Conservation (phyloP, 1,139 yeast species). For the Yamadazyma membranifaciens region DNA sequence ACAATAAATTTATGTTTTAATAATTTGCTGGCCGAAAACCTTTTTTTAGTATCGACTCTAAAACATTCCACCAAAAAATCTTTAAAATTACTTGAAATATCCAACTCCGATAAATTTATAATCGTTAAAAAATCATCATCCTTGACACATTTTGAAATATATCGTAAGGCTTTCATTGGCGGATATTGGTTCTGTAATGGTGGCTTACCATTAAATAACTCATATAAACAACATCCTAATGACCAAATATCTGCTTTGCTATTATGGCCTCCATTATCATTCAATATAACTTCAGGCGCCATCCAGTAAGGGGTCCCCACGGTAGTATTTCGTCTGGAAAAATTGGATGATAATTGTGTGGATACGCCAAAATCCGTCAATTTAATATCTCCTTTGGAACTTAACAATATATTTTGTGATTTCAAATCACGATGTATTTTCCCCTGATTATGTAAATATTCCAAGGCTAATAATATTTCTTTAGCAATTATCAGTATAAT, state of each 20-base stretch:
- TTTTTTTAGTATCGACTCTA: conserved; percentile 53
- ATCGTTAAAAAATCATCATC: conserved; percentile 34
- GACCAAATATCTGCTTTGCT: conserved; percentile 96
- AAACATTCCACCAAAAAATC: conserved; percentile 70
- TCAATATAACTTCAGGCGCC: conserved; percentile 95
- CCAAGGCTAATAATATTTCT: conserved; percentile 66
- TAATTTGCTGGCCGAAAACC: conserved; percentile 61
- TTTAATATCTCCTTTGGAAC: conserved; percentile 72
- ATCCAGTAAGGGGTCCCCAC: conserved; percentile 99
- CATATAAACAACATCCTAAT: conserved; percentile 86
- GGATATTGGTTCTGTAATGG: conserved; percentile 67
- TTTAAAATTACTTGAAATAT: conserved; percentile 29
- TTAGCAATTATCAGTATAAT: conserved; percentile 56
- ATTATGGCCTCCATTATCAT: conserved; percentile 73
- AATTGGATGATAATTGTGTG: conserved; percentile 75
- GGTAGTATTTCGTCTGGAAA: conserved; percentile 80
- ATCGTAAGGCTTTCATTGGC: conserved; percentile 75
- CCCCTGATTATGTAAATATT: conserved; percentile 71
- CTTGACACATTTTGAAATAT: conserved; percentile 39
- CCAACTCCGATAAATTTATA: conserved; percentile 27
- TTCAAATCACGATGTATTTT: conserved; percentile 86
- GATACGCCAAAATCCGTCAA: conserved; percentile 97
- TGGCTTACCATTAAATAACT: conserved; percentile 79
- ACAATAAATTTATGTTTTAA: conserved; percentile 59
- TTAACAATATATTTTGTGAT: conserved; percentile 78